A percentile compares a stretch with the other conserved stretches of the same genome.
Evolutionary conservation across 371 early-diverging fungal genomes (phyloP).

Genomic region (Gilbertella persicaria): DNA sequence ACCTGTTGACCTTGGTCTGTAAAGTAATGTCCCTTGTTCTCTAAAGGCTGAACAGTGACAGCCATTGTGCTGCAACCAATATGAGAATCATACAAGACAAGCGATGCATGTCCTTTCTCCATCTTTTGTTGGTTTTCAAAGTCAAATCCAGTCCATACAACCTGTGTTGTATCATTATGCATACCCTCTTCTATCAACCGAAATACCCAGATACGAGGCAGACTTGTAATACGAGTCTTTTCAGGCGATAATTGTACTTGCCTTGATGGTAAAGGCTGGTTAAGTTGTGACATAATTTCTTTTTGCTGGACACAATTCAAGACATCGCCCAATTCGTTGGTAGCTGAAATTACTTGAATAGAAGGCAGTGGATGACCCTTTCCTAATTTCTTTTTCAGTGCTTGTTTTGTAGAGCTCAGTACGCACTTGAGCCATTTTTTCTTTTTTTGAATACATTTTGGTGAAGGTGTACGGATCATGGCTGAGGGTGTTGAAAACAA

Average conservation of each 20-base stretch:
- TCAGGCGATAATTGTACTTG: not conserved
- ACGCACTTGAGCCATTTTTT: conserved; percentile 10
- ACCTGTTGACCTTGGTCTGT: conserved; percentile 4
- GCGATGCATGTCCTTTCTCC: conserved; percentile 20
- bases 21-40: conserved; percentile 28
- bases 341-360: conserved; percentile 9
- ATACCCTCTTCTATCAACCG: conserved; percentile 3
- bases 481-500: not conserved
- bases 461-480: not conserved
- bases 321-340: conserved; percentile 22
- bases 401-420: not conserved
- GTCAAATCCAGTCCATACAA: conserved; percentile 39
- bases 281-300: conserved; percentile 8
- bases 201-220: conserved; percentile 39
- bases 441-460: not conserved
- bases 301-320: conserved; percentile 20
- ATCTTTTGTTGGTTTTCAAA: conserved; percentile 29
- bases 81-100: conserved; percentile 38
- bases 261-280: not conserved
- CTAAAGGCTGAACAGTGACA: conserved; percentile 22
- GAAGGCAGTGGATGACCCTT: not conserved
- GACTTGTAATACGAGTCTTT: conserved; percentile 14
- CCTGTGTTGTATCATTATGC: not conserved
- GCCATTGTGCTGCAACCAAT: conserved; percentile 31
- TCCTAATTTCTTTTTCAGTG: conserved; percentile 1